phyloP scores from a whole-genome alignment of 139 green algal genomes.

The Chlamydomonas asymmetrica region DNA sequence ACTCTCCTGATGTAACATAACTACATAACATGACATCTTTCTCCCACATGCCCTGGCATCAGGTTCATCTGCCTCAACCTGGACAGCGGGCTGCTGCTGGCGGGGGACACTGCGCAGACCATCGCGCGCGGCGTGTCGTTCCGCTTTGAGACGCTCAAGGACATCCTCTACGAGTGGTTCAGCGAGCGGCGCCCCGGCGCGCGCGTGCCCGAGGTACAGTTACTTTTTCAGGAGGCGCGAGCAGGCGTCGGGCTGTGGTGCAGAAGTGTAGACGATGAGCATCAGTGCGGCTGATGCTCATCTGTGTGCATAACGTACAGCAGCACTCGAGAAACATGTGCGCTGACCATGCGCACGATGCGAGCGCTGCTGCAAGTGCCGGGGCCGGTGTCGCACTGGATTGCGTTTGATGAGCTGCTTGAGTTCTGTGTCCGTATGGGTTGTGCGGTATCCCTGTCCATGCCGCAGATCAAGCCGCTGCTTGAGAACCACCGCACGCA shows the following conservation, averaged over 20 bases:
- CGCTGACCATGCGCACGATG: background rate
- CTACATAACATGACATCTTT: too few species aligned
- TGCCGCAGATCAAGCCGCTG: constrained; percentile 26
- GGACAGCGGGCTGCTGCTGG: constrained; percentile 31
- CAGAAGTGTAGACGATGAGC: background rate
- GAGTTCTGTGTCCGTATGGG: too few species aligned
- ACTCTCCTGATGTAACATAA: too few species aligned
- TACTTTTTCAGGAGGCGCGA: too few species aligned
- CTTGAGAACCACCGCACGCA: constrained; percentile 41
- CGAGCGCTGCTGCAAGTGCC: too few species aligned
- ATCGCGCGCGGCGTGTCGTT: constrained; percentile 49
- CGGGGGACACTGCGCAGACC: constrained; percentile 62
- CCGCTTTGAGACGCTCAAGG: constrained; percentile 40
- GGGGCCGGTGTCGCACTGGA: too few species aligned
- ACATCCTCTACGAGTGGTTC: constrained; percentile 22
- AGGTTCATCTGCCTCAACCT: constrained; percentile 18
- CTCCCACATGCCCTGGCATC: too few species aligned
- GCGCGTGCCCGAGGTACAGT: background rate
- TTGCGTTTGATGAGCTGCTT: too few species aligned
- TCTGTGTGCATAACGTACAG: background rate
- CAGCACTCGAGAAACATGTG: background rate
- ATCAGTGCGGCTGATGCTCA: background rate
- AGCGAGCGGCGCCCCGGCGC: background rate
- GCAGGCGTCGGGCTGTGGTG: too few species aligned
- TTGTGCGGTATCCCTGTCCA: too few species aligned